A percentile compares a stretch with the other conserved stretches of the same genome.
phyloP scores from a whole-genome alignment of 148 eudicot species.

The Diospyros kaki region DNA sequence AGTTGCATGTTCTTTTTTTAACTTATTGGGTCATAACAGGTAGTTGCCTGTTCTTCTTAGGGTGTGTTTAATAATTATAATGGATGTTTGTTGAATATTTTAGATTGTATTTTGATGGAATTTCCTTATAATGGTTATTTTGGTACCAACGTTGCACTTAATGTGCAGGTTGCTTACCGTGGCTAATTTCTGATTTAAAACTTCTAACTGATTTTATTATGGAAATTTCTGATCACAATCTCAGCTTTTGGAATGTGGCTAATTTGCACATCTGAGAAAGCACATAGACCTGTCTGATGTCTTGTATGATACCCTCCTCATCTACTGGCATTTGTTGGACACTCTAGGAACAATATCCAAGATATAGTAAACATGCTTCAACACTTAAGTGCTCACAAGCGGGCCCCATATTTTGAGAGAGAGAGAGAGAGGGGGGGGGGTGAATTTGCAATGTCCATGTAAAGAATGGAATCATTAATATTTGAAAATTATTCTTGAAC shows the following conservation, averaged over 20 bases:
- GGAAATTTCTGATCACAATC: not conserved
- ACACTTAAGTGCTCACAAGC: no score
- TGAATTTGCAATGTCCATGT: no score
- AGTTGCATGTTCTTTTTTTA: not conserved
- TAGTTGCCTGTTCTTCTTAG: not conserved
- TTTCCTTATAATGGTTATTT: no score
- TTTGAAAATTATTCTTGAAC: no score
- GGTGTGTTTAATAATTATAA: not conserved
- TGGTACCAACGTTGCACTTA: not conserved
- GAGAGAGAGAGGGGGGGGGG: no score
- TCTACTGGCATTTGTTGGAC: not conserved
- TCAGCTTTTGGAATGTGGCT: slow-evolving; percentile 4
- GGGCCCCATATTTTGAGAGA: no score
- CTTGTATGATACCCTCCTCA: not conserved
- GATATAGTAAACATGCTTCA: not conserved
- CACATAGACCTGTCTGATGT: not conserved
- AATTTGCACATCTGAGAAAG: not conserved
- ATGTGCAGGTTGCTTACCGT: not conserved
- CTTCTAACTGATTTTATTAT: not conserved
- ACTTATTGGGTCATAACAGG: no score
- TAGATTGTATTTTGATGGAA: not conserved
- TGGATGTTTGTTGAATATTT: not conserved
- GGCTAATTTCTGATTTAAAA: not conserved
- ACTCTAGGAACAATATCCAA: not conserved
- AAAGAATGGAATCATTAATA: no score